Evolutionary conservation across 2,329 filamentous ascomycete genomes (phyloP).

Genomic region (Colletotrichum kahawae): DNA sequence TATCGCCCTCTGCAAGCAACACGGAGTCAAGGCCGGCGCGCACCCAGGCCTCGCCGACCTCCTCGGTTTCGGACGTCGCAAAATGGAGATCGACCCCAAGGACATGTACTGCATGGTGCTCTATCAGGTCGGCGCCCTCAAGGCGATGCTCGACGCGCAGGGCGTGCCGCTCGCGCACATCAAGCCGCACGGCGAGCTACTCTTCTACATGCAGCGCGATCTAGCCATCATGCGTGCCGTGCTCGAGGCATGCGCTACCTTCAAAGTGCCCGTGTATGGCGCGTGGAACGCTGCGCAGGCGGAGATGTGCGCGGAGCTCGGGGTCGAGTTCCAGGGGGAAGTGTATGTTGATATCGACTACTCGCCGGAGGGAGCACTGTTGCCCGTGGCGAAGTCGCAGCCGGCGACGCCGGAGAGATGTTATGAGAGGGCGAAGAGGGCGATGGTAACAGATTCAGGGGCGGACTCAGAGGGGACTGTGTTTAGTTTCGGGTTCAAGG

Average conservation of each 20-base stretch:
- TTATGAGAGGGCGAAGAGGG: not conserved
- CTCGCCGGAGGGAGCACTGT: not conserved
- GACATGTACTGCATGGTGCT: conserved; percentile 62
- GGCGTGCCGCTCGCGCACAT: conserved; percentile 63
- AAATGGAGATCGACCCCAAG: conserved; percentile 62
- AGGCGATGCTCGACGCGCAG: conserved; percentile 63
- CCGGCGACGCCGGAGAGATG: not conserved
- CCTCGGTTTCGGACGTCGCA: conserved; percentile 67
- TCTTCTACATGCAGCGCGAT: conserved; percentile 41
- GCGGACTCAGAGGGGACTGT: not conserved
- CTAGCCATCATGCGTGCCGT: conserved; percentile 30
- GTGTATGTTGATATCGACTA: not conserved
- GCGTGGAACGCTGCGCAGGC: conserved; percentile 19
- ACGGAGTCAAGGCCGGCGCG: conserved; percentile 62
- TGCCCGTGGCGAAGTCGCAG: not conserved
- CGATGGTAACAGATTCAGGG: not conserved
- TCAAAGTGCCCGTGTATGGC: conserved; percentile 33
- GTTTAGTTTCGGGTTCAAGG: not conserved
- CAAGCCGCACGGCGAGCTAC: conserved; percentile 57
- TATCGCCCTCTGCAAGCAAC: conserved; percentile 60
- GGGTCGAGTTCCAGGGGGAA: conserved; percentile 1
- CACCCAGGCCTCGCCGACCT: conserved; percentile 71
- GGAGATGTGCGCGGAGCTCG: conserved; percentile 21
- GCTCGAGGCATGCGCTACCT: conserved; percentile 28
- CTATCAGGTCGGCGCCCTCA: conserved; percentile 69